Percentiles rank a stretch among this genome's conserved stretches.
Evolutionary conservation across 805 yeast species (phyloP).

Genomic region (Candida stauntonica): DNA sequence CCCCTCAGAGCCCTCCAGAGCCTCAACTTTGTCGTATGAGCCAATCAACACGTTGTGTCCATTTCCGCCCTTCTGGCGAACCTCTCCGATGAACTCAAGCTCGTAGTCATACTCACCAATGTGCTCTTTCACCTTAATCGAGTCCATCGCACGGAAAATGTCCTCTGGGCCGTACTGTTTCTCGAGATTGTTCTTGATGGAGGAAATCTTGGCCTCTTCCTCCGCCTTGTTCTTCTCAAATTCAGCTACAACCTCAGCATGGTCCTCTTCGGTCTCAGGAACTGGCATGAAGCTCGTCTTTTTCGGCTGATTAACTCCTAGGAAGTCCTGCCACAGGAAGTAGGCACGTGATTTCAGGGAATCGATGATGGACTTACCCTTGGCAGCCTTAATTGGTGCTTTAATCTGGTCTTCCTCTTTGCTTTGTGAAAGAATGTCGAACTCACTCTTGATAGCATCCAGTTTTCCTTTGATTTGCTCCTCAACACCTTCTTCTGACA

Average conservation of each 20-base stretch:
- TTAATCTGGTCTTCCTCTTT: slow-evolving; percentile 1
- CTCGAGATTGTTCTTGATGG: slow-evolving; percentile 8
- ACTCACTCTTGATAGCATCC: slow-evolving; percentile 3
- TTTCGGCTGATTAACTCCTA: slow-evolving; percentile 19
- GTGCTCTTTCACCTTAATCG: slow-evolving; percentile 42
- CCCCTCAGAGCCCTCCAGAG: slow-evolving; percentile 31
- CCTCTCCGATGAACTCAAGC: slow-evolving; percentile 51
- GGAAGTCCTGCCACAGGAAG: slow-evolving; percentile 18
- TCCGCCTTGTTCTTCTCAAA: slow-evolving; percentile 6
- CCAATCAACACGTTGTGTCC: slow-evolving; percentile 49
- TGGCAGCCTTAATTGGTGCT: slow-evolving; percentile 1
- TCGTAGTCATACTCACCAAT: slow-evolving; percentile 71
- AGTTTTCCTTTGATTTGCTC: not conserved
- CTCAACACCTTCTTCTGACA: not conserved
- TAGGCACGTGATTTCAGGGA: slow-evolving; percentile 11
- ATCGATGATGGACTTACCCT: slow-evolving; percentile 6
- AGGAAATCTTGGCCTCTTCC: slow-evolving; percentile 1
- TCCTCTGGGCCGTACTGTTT: slow-evolving; percentile 57
- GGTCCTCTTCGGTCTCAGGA: slow-evolving; percentile 18
- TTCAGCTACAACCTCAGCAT: slow-evolving; percentile 10
- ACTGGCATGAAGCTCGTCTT: slow-evolving; percentile 4
- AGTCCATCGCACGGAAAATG: slow-evolving; percentile 54
- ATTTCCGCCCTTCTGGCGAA: slow-evolving; percentile 53
- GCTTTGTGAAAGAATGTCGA: not conserved
- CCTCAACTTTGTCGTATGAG: slow-evolving; percentile 23